Evolutionary conservation across 148 eudicot species (phyloP), one percentile per base, ranked within the genome.

Genomic region (Fagopyrum homotropicum): DNA sequence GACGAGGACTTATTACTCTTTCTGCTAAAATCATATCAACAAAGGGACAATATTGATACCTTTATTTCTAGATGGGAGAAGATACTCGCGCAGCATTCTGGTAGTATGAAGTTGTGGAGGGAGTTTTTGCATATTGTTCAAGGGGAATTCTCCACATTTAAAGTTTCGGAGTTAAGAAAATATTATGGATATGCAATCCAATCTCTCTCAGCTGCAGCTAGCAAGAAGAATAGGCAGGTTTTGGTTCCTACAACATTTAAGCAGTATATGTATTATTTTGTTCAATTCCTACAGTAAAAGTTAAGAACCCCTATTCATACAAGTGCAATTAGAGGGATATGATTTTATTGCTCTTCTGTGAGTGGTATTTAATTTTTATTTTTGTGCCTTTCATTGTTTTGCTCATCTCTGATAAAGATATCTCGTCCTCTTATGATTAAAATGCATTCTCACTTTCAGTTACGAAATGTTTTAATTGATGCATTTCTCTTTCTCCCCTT

Each of bases 221-320:
- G 86, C 80, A 90, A 85, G 91, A 89, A 81, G 88, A 75, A 81
- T 87, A 90, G 91, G 97, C 97, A 95, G 98, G 98, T 95, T 86
- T 89, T 90, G 83, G 79, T 82, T 73, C 46, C 71, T 43, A 35
- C 71, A 66, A 60, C 8, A 60, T 35, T 35, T 35, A 35, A 35
- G 40, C 40, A 35, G 40, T 35, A 35, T 1, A 35, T 35, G 40
- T 2, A 26, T 60, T 56, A 1, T 17, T 56, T 60, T 19, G 14
- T 22, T 55, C 40, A 26, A 60, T 57, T 57, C 63, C 63, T 57
- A 57, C 10, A 12, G n/a, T 64, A 35, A 64, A n/a, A 64, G 70
- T 64, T 35, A 14, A 14, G 45, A 64, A 64, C 70, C 45, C 70
- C 26, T 22, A 64, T 64, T 35, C 45, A 29, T 61, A 61, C 43